These are phyloP conservation scores for Paramecium sonneborni DNA, from an alignment of 73 alveolate genomes.

Conservation along the genomic window DNA sequence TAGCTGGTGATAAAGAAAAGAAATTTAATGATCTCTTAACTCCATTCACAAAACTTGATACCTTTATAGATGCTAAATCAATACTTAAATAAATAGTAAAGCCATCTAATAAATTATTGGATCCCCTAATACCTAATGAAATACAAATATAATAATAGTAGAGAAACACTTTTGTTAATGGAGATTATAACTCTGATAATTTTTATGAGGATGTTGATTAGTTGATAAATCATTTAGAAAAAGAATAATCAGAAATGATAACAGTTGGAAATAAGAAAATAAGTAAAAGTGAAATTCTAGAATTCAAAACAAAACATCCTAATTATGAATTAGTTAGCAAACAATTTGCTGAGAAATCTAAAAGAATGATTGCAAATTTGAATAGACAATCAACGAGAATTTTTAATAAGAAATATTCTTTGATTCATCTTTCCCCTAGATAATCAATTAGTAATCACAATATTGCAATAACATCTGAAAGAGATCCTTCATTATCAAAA, in stretches of 20 bases:
- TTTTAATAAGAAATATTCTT: neutral
- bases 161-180: slow-evolving; percentile 12
- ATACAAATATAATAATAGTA: neutral
- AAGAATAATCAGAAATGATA: neutral
- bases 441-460: neutral
- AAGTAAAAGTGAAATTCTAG: slow-evolving; percentile 14
- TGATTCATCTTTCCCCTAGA: neutral
- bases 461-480: neutral
- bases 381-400: neutral
- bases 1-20: neutral
- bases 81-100: neutral
- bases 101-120: neutral
- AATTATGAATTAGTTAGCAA: neutral
- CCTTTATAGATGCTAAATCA: slow-evolving; percentile 19
- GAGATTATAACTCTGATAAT: neutral
- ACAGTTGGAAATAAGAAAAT: neutral
- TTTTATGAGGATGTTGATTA: neutral
- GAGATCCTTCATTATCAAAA: neutral
- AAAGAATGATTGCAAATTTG: neutral
- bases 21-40: slow-evolving; percentile 6
- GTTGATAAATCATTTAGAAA: neutral
- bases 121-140: neutral
- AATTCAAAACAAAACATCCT: neutral
- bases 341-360: slow-evolving; percentile 3
- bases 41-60: neutral